Evolutionary conservation across 768 basidiomycete genomes (phyloP), one percentile per base, ranked within the genome.

Genomic region (Inosperma sp.): DNA sequence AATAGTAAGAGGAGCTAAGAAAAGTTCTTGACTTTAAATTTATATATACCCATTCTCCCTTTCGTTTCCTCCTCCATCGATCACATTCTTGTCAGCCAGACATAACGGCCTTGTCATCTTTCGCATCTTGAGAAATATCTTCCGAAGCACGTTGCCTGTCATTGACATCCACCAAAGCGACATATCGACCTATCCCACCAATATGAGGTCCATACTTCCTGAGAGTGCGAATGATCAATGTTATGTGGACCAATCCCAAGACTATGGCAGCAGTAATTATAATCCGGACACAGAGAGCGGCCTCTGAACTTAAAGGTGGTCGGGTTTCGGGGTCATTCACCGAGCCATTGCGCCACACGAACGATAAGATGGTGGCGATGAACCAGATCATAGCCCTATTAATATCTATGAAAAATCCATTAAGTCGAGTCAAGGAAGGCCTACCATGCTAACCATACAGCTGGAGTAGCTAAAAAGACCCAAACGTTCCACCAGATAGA

Each of bases 401-500:
- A 6, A 35, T 16, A 25, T 12, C 8, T 19, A 16, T 6, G 3
- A 17, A 3, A 35, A 33, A 13, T 9, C 23, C 12, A 19, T 16
- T 13, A 6, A 36, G 12, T 10, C 36, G 22, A 7, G 25, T 17
- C 1, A 21, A 7, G 3, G 10, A 14, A 3, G 4, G 50, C 61
- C 2, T 49, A 82, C 84, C 84, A 88, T 7, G 84, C 76, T 50
- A 87, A 77, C 81, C 84, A 88, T 8, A 86, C 66, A 0, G 77
- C 79, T 0, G 86, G 86, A 71, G 83, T 69, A 5, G 68, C 68
- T 2, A 69, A 53, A 2, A 69, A 48, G 5, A 70, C 68, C 67
- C 68, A 71, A 8, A 67, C 67, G 25, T 69, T 71, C 70, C 70
- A 69, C 56, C 60, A 65, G 6, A 69, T 66, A 10, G 59, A 56